These are phyloP conservation scores for Eucalyptus regnans DNA, from an alignment of 345 rosid genomes.

Conservation along the genomic window DNA sequence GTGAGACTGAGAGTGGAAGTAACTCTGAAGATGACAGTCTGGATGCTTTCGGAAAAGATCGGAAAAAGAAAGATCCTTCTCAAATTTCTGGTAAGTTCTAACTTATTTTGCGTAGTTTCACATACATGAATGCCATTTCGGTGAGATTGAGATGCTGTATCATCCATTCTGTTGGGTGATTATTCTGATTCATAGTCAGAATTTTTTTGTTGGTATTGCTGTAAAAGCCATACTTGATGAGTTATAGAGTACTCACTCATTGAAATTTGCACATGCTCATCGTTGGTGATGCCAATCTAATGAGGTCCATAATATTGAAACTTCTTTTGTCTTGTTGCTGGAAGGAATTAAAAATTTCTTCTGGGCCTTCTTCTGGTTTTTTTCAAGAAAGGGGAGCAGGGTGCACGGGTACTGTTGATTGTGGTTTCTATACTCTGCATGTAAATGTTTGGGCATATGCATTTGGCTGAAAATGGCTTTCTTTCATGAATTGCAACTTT, in stretches of 20 bases:
- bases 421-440: background rate
- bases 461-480: background rate
- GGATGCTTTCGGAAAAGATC: slow-evolving; percentile 28
- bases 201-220: background rate
- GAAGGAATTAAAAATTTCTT: background rate
- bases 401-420: background rate
- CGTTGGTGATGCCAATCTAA: background rate
- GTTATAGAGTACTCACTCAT: background rate
- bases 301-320: background rate
- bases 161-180: background rate
- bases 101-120: background rate
- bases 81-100: background rate
- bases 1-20: slow-evolving; percentile 18
- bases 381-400: background rate
- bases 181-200: background rate
- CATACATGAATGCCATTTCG: background rate
- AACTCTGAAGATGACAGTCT: slow-evolving; percentile 34
- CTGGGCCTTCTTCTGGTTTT: background rate
- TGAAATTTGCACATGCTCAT: background rate
- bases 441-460: background rate
- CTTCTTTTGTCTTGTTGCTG: background rate
- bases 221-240: background rate
- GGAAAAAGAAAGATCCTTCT: slow-evolving; percentile 22
- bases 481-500: background rate
- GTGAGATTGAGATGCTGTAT: background rate